Base-by-base conservation (phyloP, 2,329 filamentous ascomycete species). In the Zymoseptoria ardabiliae region DNA sequence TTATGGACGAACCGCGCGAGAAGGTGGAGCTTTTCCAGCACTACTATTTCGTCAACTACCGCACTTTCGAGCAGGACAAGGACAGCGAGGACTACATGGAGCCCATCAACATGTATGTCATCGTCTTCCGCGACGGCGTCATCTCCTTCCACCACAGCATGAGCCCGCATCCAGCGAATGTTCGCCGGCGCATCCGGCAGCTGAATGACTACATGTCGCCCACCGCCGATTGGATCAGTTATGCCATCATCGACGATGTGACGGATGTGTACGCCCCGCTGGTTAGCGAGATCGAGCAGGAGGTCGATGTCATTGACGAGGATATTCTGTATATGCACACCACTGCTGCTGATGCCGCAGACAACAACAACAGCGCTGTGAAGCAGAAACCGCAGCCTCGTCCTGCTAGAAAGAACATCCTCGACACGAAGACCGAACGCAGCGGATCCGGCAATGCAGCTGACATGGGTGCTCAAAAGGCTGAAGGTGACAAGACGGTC, bases 1-100 rank as follows among this genome's bases (percentile, higher is more conserved):
- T 97, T 82, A 87, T 97, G 79, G 91, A 97, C 73, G 94, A 99
- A 77, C 90, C 92, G 49, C 92, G 94, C 21, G 94, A 99, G 72
- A 99, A 99, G 76, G 94, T 99, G 0, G 94, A 99, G 73, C 81
- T 99, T 0, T 99, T 99, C 79, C 87, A 90, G 35, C 89, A 96
- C 72, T 99, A 99, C 77, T 99, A 99, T 75, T 97, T 99, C 70
- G 90, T 99, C 76, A 97, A 96, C 73, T 99, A 99, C 74, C 89
- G 94, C 17, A 95, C 91, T 0, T 99, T 99, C 71, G 94, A 99
- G 72, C 94, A 97, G 73, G 94, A 99, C 71, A 85, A 86, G 61
- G 88, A 87, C 67, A 96, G 87, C 71, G 90, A 94, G 59, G 87
- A 95, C 70, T 96, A 95, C 72, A 82, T 99, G 52, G 91, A 97